These are phyloP conservation scores for Rosellinia necatrix DNA, from an alignment of 2,329 filamentous ascomycete species.

Conservation along the genomic window DNA sequence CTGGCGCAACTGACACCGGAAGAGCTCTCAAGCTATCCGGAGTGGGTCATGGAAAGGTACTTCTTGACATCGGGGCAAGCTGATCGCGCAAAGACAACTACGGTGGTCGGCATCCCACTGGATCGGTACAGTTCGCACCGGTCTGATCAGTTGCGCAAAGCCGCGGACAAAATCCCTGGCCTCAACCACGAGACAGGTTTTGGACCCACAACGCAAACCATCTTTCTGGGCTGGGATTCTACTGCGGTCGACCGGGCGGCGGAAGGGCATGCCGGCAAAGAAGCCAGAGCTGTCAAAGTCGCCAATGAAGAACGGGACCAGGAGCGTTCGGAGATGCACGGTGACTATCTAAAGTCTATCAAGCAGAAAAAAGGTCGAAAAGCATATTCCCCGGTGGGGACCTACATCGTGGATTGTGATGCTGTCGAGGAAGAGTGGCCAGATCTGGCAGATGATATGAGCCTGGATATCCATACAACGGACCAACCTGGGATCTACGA, in stretches of 20 bases:
- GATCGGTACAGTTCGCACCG: not conserved
- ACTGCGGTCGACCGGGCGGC: conserved; percentile 12
- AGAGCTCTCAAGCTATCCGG: conserved; percentile 13
- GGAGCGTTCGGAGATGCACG: conserved; percentile 10
- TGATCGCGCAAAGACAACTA: conserved; percentile 22
- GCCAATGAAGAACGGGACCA: conserved; percentile 5
- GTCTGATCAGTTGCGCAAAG: not conserved
- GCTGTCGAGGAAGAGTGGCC: conserved; percentile 36
- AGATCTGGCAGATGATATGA: conserved; percentile 32
- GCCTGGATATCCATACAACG: conserved; percentile 34
- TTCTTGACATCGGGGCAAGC: conserved; percentile 27
- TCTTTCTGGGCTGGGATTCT: conserved; percentile 26
- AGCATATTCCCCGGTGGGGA: conserved; percentile 31
- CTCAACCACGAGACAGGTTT: conserved; percentile 12
- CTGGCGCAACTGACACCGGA: conserved; percentile 18
- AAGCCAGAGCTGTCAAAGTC: conserved; percentile 2
- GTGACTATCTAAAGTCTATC: conserved; percentile 17
- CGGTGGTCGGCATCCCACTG: conserved; percentile 23
- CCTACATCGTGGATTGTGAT: conserved; percentile 36
- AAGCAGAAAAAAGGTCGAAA: not conserved
- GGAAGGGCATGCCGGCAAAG: not conserved
- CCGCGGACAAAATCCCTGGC: conserved; percentile 10
- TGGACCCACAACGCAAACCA: conserved; percentile 1
- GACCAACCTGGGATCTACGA: conserved; percentile 35
- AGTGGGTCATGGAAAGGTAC: conserved; percentile 21